Conservation (phyloP, 2,329 filamentous ascomycete genomes). For the Aspergillus novofumigatus region DNA sequence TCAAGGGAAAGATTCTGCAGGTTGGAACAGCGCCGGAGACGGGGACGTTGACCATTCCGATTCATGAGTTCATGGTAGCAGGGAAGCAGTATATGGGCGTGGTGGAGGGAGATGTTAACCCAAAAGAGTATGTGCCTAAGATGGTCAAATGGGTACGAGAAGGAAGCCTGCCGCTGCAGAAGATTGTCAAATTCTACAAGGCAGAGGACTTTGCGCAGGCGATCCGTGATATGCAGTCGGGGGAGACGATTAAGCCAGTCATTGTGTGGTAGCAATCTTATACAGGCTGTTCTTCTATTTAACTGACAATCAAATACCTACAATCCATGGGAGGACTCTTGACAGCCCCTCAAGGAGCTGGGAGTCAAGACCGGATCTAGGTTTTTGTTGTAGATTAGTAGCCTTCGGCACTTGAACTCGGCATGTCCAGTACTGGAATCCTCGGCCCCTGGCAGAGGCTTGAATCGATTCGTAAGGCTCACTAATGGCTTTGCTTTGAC, state of each 20-base stretch:
- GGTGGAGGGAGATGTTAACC: constrained; percentile 44
- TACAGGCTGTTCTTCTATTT: not conserved
- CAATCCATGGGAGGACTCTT: too few relatives aligned
- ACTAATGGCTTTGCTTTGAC: too few relatives aligned
- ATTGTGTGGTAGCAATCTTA: constrained; percentile 20
- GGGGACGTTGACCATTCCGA: constrained; percentile 40
- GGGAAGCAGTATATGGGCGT: constrained; percentile 49
- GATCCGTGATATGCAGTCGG: constrained; percentile 23
- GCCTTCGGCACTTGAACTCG: not conserved
- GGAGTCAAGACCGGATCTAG: not conserved
- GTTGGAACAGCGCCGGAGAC: constrained; percentile 47
- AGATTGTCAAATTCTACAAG: constrained; percentile 43
- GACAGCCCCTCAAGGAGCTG: not conserved
- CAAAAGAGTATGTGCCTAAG: constrained; percentile 40
- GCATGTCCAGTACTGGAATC: not conserved
- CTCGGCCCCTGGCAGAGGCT: not conserved
- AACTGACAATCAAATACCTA: not conserved
- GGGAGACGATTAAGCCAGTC: constrained; percentile 27
- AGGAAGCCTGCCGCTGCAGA: constrained; percentile 46
- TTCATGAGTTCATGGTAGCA: constrained; percentile 44
- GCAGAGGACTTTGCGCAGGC: constrained; percentile 27
- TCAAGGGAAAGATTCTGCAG: constrained; percentile 48
- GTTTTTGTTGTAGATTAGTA: not conserved
- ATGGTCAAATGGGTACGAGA: constrained; percentile 48
- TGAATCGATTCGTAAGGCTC: too few relatives aligned